phyloP scores from a whole-genome alignment of 352 stramenopile species.

The Pythium rhizo-oryzae region DNA sequence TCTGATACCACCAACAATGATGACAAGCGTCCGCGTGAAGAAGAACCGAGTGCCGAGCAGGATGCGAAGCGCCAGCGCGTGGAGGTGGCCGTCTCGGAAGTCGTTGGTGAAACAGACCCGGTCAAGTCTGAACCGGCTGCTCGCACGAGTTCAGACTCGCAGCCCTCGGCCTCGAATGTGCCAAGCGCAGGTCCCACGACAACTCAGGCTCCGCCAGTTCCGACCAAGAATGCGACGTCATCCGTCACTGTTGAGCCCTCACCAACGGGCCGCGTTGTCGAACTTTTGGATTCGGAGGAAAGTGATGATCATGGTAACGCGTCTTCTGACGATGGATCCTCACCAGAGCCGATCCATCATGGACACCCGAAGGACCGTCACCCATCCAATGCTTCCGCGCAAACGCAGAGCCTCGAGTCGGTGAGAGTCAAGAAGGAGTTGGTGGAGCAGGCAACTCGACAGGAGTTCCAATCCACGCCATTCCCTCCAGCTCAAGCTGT shows the following conservation, averaged over 20 bases:
- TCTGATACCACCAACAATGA: background rate
- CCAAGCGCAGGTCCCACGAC: background rate
- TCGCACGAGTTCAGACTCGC: background rate
- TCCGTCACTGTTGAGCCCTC: background rate
- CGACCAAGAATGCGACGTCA: background rate
- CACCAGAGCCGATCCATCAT: background rate
- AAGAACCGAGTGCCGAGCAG: constrained; percentile 3
- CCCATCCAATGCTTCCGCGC: background rate
- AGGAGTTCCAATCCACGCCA: constrained; percentile 1
- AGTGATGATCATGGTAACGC: background rate
- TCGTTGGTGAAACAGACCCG: background rate
- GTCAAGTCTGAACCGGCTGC: constrained; percentile 14
- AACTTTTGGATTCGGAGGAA: constrained; percentile 9
- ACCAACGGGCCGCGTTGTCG: background rate
- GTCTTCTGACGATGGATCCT: constrained; percentile 11
- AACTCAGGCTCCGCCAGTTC: too few species aligned
- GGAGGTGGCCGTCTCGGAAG: background rate
- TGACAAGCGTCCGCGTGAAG: constrained; percentile 19
- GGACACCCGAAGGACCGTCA: background rate
- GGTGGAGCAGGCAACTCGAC: constrained; percentile 17
- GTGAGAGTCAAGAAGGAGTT: constrained; percentile 26
- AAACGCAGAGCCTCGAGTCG: constrained; percentile 16
- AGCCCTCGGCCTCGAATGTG: background rate
- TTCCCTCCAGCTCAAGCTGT: background rate
- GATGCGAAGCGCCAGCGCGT: constrained; percentile 19